Conservation (phyloP, 768 basidiomycete genomes). For the Tephrocybe sp. region DNA sequence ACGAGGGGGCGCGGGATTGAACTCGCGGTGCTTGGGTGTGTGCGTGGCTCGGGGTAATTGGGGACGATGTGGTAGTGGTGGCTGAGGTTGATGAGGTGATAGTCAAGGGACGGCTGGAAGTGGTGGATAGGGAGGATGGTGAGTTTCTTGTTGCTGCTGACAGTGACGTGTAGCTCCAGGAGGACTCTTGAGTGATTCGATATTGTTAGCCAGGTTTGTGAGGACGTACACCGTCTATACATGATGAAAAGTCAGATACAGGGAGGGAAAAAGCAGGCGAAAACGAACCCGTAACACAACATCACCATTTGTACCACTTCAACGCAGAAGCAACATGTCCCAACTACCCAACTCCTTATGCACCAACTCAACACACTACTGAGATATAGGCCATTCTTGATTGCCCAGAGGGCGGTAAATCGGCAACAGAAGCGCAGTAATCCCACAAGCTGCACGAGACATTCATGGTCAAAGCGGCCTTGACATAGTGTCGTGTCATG, state of each 20-base stretch:
- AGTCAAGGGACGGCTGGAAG: neutral
- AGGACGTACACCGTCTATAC: conserved; percentile 53
- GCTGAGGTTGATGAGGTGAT: neutral
- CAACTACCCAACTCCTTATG: conserved; percentile 47
- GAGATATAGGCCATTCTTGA: conserved; percentile 79
- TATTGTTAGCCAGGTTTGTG: conserved; percentile 68
- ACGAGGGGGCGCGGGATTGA: conserved; percentile 58
- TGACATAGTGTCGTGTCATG: conserved; percentile 70
- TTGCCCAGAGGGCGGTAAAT: conserved; percentile 78
- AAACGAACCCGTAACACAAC: conserved; percentile 52
- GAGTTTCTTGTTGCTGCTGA: conserved; percentile 50
- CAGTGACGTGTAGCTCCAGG: conserved; percentile 48
- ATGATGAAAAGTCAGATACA: conserved; percentile 1
- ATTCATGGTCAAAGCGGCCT: conserved; percentile 67
- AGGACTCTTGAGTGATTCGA: conserved; percentile 45
- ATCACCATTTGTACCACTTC: conserved; percentile 48
- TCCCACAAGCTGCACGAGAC: conserved; percentile 50
- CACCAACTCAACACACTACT: conserved; percentile 54
- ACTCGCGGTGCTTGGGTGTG: neutral
- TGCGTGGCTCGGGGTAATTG: neutral
- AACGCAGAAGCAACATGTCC: conserved; percentile 46
- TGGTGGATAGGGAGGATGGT: neutral
- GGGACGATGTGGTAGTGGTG: neutral
- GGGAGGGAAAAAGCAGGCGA: neutral
- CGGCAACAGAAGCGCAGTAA: conserved; percentile 52